Conservation (phyloP, 768 basidiomycete genomes). For the Mycena alexandri region DNA sequence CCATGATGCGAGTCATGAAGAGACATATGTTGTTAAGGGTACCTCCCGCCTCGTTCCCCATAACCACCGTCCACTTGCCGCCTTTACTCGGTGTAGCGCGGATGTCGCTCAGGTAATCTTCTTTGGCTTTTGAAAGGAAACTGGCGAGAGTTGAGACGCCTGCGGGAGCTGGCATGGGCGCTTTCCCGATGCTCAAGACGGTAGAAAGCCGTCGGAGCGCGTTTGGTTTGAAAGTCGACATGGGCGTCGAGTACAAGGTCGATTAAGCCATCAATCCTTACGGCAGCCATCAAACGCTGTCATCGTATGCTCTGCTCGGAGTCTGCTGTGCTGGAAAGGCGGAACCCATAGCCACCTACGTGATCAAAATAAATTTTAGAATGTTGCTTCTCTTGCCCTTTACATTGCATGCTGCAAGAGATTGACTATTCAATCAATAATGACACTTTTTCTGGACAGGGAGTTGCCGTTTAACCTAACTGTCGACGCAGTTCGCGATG, state of each 20-base stretch:
- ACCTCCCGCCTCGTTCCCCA: conserved; percentile 99
- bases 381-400: no score
- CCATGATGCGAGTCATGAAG: not conserved
- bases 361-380: no score
- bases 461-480: no score
- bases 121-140: conserved; percentile 64
- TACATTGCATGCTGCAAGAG: no score
- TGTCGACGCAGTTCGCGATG: no score
- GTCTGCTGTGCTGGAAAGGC: no score
- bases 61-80: conserved; percentile 83
- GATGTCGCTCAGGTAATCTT: conserved; percentile 70
- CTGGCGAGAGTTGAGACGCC: conserved; percentile 45
- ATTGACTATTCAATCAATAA: no score
- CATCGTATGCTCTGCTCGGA: no score
- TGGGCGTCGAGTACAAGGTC: not conserved
- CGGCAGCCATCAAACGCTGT: no score
- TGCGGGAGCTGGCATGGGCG: conserved; percentile 24
- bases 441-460: no score
- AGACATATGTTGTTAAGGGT: not conserved
- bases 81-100: conserved; percentile 56
- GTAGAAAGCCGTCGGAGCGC: conserved; percentile 51
- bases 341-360: no score
- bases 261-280: no score
- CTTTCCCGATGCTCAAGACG: conserved; percentile 48
- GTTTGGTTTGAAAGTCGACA: conserved; percentile 18